These are phyloP conservation scores for Pseudogymnoascus sp. DNA, from an alignment of 2,329 filamentous ascomycete genomes.

Conservation along the genomic window DNA sequence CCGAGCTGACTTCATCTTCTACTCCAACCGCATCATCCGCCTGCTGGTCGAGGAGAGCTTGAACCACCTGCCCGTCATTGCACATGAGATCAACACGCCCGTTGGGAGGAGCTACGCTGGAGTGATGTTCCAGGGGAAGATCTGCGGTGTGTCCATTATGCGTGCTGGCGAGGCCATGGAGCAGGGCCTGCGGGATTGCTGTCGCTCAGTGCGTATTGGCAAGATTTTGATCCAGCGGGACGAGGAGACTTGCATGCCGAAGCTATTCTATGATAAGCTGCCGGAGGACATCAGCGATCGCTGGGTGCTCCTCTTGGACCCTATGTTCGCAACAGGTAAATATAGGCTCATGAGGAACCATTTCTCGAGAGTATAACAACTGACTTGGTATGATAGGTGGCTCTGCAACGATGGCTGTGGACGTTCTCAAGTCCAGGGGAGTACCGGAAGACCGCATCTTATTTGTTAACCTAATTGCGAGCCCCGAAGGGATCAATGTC, in stretches of 20 bases:
- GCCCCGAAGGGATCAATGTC: conserved; percentile 80
- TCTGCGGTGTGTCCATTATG: conserved; percentile 98
- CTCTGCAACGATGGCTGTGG: conserved; percentile 93
- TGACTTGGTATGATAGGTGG: conserved; percentile 53
- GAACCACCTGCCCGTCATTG: conserved; percentile 88
- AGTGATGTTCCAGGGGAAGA: conserved; percentile 94
- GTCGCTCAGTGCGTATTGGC: conserved; percentile 92
- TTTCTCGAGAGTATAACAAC: background rate
- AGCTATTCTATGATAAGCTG: conserved; percentile 95
- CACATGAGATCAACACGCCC: conserved; percentile 83
- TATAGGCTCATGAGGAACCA: conserved; percentile 11
- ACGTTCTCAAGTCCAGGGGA: conserved; percentile 80
- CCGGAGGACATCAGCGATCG: conserved; percentile 86
- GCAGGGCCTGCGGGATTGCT: conserved; percentile 91
- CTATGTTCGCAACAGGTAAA: conserved; percentile 97
- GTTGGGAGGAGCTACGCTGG: conserved; percentile 83
- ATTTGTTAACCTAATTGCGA: conserved; percentile 96
- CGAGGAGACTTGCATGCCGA: conserved; percentile 86
- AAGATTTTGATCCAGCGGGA: conserved; percentile 98
- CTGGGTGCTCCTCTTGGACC: conserved; percentile 90
- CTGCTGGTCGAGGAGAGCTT: conserved; percentile 93
- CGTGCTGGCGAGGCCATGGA: conserved; percentile 97
- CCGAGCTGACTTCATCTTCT: conserved; percentile 97
- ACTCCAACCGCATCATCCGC: conserved; percentile 96
- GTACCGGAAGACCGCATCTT: conserved; percentile 93